Evolutionary conservation across 768 basidiomycete genomes (phyloP), one percentile per base, ranked within the genome.

Genomic region (Tricholoma flavovirens): DNA sequence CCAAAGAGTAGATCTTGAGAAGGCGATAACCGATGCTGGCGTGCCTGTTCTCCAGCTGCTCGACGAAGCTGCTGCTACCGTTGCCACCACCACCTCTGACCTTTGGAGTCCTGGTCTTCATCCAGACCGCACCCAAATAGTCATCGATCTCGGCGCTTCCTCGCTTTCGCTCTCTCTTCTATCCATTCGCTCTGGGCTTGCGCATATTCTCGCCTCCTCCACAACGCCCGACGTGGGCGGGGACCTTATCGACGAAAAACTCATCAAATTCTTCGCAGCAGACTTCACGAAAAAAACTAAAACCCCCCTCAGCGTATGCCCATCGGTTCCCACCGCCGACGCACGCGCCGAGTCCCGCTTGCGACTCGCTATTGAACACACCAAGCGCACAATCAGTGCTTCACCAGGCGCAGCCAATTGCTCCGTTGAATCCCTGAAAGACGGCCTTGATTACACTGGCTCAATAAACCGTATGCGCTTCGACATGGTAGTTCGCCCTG

Each of bases 231-330:
- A 67, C 24, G 68, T 87, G 45, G 84, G 86, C 5, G 90, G 87
- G 0, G 81, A 88, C 60, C 78, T 81, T 57, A 83, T 95, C 64
- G 91, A 93, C 72, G 82, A 83, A 57, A 82, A 86, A 66, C 79
- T 98, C 40, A 84, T 97, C 74, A 87, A 88, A 58, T 90, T 90
- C 77, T 97, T 99, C 70, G 85, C 90, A 53, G 86, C 93, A 67
- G 96, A 99, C 60, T 99, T 99, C 71, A 90, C 90, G 50, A 98
- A 98, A 75, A 99, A 97, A 76, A 94, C 88, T 15, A 93, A 91
- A 70, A 81, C 81, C 21, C 74, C 86, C 0, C 76, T 97, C 42
- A 72, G 79, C 8, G 78, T 93, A 14, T 82, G 76, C 53, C 85
- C 87, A 1, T 73, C 86, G 5, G 75, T 76, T 2, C 75, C 82